phyloP scores from a whole-genome alignment of 805 yeast species.

The Saturnispora besseyi region DNA sequence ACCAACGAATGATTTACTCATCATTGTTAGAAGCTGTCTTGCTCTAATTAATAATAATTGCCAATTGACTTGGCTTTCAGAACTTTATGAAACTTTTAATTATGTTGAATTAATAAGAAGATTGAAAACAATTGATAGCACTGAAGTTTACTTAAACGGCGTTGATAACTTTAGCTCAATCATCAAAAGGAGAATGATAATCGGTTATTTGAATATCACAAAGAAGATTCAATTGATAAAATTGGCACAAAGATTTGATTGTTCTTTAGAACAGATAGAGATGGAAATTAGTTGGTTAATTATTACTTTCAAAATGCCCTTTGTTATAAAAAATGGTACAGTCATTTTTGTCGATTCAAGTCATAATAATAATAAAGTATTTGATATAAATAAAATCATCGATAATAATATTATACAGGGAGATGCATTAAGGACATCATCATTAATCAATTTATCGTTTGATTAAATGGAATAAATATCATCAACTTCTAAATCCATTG shows the following conservation, averaged over 20 bases:
- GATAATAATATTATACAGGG: conserved; percentile 12
- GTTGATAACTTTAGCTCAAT: background rate
- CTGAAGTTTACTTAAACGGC: background rate
- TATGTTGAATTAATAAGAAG: background rate
- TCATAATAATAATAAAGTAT: background rate
- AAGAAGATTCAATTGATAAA: conserved; percentile 17
- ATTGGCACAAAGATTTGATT: conserved; percentile 18
- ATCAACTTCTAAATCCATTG: conserved; percentile 33
- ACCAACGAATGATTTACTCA: background rate
- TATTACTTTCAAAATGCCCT: conserved; percentile 19
- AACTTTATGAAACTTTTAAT: conserved; percentile 2
- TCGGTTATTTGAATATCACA: background rate
- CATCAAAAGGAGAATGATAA: conserved; percentile 1
- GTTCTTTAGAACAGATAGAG: conserved; percentile 10
- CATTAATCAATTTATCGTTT: conserved; percentile 2
- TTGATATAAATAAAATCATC: conserved; percentile 7
- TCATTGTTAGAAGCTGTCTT: background rate
- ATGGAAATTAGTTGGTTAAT: conserved; percentile 17
- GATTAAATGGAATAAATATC: conserved; percentile 18
- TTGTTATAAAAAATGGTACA: conserved; percentile 17
- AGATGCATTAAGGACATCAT: conserved; percentile 2
- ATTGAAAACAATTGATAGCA: background rate
- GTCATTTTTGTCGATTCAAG: conserved; percentile 10
- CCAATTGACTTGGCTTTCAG: background rate
- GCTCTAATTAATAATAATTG: background rate